Base-by-base conservation (phyloP, 441 rosid genomes). In the Eruca vesicaria region DNA sequence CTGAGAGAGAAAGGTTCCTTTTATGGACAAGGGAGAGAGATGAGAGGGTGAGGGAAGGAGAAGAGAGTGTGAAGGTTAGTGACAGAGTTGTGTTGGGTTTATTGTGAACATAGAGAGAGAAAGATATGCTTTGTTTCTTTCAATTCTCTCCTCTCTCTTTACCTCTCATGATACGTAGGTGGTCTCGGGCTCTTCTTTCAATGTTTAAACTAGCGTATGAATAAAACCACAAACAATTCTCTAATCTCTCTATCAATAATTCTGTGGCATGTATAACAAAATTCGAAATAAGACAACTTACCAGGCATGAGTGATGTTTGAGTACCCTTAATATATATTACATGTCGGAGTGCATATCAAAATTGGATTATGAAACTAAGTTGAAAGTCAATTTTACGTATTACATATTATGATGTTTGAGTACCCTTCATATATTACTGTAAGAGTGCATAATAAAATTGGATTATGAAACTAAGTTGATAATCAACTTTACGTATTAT, bases 21-120 rank as follows among this genome's bases (percentile, higher is more conserved):
- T 66, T 77, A 77, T 64, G 79, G 79, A 74, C 21, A 59, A 66
- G 58, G 45, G 52, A 15, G 52, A 43, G 36, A 59, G 61, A n/a
- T n/a, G n/a, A n/a, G n/a, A n/a, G n/a, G n/a, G n/a, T n/a, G n/a
- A n/a, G 62, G 21, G 14, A 32, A 58, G 52, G 59, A 15, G 73
- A 69, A 29, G 43, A 57, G 67, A 35, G 63, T 16, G 76, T 57
- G 63, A 48, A 58, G 76, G 63, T 65, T 77, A 71, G 48, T 23
- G 80, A 72, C 80, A 77, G 80, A 71, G 52, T 57, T 28, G 38
- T 77, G 80, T 77, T 77, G 80, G 72, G 77, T 66, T 77, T 66
- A 60, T 71, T 77, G 77, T 60, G 69, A 71, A 77, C 80, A 77
- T 35, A 26, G 72, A 77, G 71, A 77, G 80, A 76, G 67, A 76